Conservation (phyloP, 768 basidiomycete species). For the Trametes cingulata region DNA sequence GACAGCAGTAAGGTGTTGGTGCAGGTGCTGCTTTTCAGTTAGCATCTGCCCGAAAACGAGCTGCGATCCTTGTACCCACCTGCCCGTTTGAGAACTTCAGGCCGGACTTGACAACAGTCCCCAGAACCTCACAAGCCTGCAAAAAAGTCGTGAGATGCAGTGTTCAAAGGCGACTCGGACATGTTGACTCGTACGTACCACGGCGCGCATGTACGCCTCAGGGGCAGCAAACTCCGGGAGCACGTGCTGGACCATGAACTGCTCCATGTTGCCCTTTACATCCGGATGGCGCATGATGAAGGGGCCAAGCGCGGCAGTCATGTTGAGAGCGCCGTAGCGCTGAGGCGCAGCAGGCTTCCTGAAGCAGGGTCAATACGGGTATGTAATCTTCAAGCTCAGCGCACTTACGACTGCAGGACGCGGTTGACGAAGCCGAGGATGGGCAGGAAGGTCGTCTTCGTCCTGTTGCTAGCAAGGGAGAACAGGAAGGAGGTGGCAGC, state of each 20-base stretch:
- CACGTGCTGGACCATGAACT: slow-evolving; percentile 73
- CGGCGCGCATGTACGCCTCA: slow-evolving; percentile 75
- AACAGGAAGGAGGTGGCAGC: slow-evolving; percentile 82
- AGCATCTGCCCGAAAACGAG: neutral
- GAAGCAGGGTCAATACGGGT: neutral
- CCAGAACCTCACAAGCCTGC: slow-evolving; percentile 81
- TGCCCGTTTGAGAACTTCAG: slow-evolving; percentile 66
- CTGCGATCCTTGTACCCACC: slow-evolving; percentile 41
- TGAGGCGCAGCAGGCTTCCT: slow-evolving; percentile 60
- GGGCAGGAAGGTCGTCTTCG: slow-evolving; percentile 79
- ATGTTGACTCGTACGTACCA: slow-evolving; percentile 46
- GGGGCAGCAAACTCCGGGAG: slow-evolving; percentile 66
- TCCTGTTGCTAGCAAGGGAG: slow-evolving; percentile 74
- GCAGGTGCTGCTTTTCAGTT: slow-evolving; percentile 49
- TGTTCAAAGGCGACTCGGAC: neutral
- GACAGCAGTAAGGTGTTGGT: slow-evolving; percentile 62
- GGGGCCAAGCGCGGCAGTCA: slow-evolving; percentile 72
- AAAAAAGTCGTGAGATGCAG: neutral
- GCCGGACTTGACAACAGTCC: slow-evolving; percentile 69
- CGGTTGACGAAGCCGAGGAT: slow-evolving; percentile 77
- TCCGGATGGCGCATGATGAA: slow-evolving; percentile 86
- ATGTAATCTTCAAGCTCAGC: neutral
- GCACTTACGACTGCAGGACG: slow-evolving; percentile 63
- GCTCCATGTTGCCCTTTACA: slow-evolving; percentile 74
- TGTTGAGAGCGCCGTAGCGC: slow-evolving; percentile 83